phyloP scores from a whole-genome alignment of 1,284 basidiomycete genomes.

The Trichosporon faecale region DNA sequence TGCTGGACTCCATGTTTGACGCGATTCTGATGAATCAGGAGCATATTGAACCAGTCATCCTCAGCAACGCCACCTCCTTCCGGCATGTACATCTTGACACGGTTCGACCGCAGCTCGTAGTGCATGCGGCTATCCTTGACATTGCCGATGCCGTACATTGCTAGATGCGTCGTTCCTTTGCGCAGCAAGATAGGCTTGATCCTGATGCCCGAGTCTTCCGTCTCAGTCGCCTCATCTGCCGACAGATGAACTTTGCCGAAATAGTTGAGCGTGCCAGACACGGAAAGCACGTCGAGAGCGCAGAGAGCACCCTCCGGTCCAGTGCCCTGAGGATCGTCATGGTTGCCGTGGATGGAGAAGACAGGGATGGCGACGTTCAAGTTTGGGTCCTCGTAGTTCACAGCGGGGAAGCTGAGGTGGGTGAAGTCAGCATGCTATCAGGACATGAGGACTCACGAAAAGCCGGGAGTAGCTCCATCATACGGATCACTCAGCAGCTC shows the following conservation, averaged over 20 bases:
- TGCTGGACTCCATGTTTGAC: constrained; percentile 91
- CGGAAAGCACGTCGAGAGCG: constrained; percentile 90
- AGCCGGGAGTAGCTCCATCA: constrained; percentile 79
- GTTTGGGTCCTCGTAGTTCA: constrained; percentile 97
- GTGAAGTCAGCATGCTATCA: constrained; percentile 3
- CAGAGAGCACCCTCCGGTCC: constrained; percentile 91
- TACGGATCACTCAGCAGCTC: constrained; percentile 89
- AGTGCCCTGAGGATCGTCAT: constrained; percentile 97
- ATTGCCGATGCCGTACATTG: constrained; percentile 93
- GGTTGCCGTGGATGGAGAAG: constrained; percentile 98
- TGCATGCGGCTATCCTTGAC: constrained; percentile 95
- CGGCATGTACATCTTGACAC: constrained; percentile 95
- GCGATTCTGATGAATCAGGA: constrained; percentile 93
- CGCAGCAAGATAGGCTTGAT: constrained; percentile 83
- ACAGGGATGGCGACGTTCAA: constrained; percentile 92
- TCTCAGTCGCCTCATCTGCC: constrained; percentile 57
- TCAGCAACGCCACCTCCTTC: constrained; percentile 65
- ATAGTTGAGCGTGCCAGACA: constrained; percentile 91
- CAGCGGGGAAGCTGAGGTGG: constrained; percentile 78
- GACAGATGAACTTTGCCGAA: constrained; percentile 76
- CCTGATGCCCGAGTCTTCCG: constrained; percentile 63
- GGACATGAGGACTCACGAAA: constrained; percentile 61
- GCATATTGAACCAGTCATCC: constrained; percentile 83
- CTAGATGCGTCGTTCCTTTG: constrained; percentile 82
- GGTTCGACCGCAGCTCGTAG: constrained; percentile 86